These are phyloP conservation scores for Metarhizium guizhouense DNA, from an alignment of 2,329 filamentous ascomycete genomes.

Conservation along the genomic window DNA sequence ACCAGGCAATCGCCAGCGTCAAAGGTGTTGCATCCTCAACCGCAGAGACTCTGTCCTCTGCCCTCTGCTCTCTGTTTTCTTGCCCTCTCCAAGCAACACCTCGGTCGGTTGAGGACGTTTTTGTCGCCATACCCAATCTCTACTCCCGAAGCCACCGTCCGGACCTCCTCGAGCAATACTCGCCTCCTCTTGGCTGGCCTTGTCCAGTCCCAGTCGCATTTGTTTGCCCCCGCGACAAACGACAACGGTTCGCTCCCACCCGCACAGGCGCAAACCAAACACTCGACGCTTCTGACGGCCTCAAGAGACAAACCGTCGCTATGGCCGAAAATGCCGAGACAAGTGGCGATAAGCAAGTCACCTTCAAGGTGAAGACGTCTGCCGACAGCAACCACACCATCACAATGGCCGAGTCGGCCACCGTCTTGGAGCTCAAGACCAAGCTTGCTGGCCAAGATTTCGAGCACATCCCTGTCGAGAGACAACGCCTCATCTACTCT, in stretches of 20 bases:
- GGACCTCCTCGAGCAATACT: neutral
- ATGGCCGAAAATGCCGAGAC: slow-evolving; percentile 60
- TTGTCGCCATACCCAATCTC: neutral
- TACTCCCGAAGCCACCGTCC: neutral
- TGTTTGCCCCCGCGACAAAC: neutral
- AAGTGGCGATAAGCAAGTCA: slow-evolving; percentile 65
- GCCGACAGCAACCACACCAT: slow-evolving; percentile 76
- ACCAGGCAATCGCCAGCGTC: neutral
- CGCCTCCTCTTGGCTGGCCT: neutral
- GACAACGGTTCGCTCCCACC: neutral
- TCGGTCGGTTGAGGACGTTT: neutral
- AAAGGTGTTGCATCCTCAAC: neutral
- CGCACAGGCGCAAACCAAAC: neutral
- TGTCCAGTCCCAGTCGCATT: neutral
- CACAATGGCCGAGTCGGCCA: slow-evolving; percentile 67
- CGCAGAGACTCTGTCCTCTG: too few relatives aligned
- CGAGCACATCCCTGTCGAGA: slow-evolving; percentile 77
- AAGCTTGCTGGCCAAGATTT: slow-evolving; percentile 75
- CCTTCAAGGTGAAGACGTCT: slow-evolving; percentile 98
- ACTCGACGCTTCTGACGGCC: neutral
- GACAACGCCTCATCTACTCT: slow-evolving; percentile 94
- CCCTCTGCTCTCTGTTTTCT: too few relatives aligned
- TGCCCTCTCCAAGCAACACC: too few relatives aligned
- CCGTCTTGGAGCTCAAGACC: slow-evolving; percentile 78
- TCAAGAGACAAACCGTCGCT: slow-evolving; percentile 9